A percentile compares a stretch with the other conserved stretches of the same genome.
These are phyloP conservation scores for Bruguiera gymnorhiza DNA, from an alignment of 345 rosid species.

Conservation along the genomic window DNA sequence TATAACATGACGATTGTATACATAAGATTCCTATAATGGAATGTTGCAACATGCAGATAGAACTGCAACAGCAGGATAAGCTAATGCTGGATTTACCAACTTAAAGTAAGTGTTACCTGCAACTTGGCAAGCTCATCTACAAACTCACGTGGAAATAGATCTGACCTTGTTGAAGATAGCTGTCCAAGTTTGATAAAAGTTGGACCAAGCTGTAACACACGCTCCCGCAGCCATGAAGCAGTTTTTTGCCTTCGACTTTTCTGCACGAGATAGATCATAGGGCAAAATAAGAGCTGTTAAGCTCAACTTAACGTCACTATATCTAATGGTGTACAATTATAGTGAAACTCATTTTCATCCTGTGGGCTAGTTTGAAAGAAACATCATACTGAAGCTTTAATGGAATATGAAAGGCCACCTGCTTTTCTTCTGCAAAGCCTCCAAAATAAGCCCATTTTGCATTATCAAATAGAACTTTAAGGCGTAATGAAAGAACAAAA, in stretches of 20 bases:
- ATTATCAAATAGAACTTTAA: constrained; percentile 71
- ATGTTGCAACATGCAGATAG: not conserved
- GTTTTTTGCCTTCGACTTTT: constrained; percentile 62
- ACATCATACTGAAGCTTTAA: not conserved
- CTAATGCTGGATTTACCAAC: not conserved
- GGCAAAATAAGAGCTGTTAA: constrained; percentile 10
- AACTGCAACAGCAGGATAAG: not conserved
- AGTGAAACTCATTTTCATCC: not conserved
- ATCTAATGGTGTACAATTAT: not conserved
- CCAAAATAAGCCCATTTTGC: constrained; percentile 84
- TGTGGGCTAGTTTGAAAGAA: not conserved
- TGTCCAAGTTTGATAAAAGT: constrained; percentile 97
- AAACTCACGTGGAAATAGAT: constrained; percentile 81
- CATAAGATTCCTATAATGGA: not conserved
- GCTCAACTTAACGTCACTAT: not conserved
- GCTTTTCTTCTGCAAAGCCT: constrained; percentile 77
- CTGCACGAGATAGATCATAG: constrained; percentile 39
- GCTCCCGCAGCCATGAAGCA: constrained; percentile 87
- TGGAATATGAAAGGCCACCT: constrained; percentile 37
- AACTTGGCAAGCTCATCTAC: constrained; percentile 97
- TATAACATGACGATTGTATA: not conserved
- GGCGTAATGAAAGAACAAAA: constrained; percentile 61
- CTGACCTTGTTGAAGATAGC: constrained; percentile 89
- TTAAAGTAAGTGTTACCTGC: constrained; percentile 51
- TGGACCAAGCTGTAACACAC: constrained; percentile 92